Base-by-base conservation (phyloP, 192 early-diverging fungal genomes). In the Linnemannia exigua region DNA sequence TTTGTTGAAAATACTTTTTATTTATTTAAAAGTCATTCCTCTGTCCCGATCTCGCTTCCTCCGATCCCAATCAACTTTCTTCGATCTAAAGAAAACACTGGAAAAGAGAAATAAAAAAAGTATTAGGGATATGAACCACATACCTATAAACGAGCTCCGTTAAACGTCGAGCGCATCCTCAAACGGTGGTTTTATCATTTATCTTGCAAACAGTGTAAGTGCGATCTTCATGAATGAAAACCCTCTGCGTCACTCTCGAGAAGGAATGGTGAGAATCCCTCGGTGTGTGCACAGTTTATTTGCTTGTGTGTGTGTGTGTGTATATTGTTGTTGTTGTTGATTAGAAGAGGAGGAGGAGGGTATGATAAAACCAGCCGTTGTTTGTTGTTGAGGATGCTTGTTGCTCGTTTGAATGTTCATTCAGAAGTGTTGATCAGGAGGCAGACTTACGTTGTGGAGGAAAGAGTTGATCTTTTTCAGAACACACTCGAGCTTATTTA, bases 201-300 rank as follows among this genome's bases (percentile, higher is more conserved):
- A 33, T 85, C 73, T 85, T 79, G 82, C 82, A 85, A 85, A 84
- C 82, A 78, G 82, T 84, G 82, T 84, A 75, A 84, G 82, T 84
- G 58, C 82, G 82, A 84, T 84, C 82, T 76, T 79, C 82, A 54
- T 68, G 20, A 36, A 47, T 5, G 82, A 79, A 76, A 84, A 84
- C 82, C 82, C 82, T 84, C 82, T 84, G 82, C 46, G 82, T 84
- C 82, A 84, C 82, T 84, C 82, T 84, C 82, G 82, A 83, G 82
- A 78, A 75, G 82, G 82, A 84, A 84, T 78, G 82, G 82, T 35
- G 51, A 71, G 75, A 74, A 74, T 84, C 82, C 82, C 73, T 70
- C 82, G 82, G 82, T 84, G 82, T 84, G 76, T 84, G 82, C 82
- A 84, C 82, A 84, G 82, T 84, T 84, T 78, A 84, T 84, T 84